Evolutionary conservation across 768 basidiomycete species (phyloP).

Genomic region (Paxillus rubicundulus): DNA sequence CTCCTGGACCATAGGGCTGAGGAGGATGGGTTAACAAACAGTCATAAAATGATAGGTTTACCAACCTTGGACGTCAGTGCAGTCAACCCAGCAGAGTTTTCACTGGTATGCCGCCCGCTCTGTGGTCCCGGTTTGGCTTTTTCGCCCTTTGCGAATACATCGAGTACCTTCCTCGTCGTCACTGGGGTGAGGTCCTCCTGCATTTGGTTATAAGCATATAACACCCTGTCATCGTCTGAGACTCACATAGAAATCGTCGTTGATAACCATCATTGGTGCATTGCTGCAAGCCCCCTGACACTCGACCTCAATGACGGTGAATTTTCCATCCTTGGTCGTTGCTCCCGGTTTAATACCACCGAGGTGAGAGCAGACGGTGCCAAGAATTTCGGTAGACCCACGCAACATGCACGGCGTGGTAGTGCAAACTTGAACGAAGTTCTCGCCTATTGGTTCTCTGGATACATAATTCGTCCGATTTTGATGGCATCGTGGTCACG

Average conservation of each 20-base stretch:
- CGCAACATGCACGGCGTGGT: constrained; percentile 97
- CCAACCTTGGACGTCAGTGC: constrained; percentile 70
- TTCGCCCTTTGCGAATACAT: constrained; percentile 75
- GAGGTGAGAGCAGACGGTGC: constrained; percentile 80
- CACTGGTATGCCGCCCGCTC: constrained; percentile 79
- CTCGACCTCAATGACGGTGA: constrained; percentile 97
- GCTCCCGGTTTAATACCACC: constrained; percentile 83
- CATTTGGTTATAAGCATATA: constrained; percentile 7
- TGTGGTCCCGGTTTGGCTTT: constrained; percentile 96
- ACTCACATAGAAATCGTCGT: constrained; percentile 94
- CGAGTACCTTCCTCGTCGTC: constrained; percentile 75
- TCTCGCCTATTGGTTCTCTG: constrained; percentile 89
- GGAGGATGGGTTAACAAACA: constrained; percentile 12
- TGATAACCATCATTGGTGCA: constrained; percentile 94
- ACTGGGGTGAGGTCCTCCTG: constrained; percentile 84
- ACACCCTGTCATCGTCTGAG: neutral
- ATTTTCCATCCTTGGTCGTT: constrained; percentile 95
- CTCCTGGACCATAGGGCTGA: constrained; percentile 92
- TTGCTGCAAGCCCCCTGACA: constrained; percentile 99
- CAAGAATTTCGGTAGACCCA: constrained; percentile 87
- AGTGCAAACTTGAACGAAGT: constrained; percentile 98
- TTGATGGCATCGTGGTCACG: neutral
- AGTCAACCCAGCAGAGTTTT: constrained; percentile 92
- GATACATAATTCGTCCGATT: neutral
- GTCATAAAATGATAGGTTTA: neutral